Conservation (phyloP, 371 early-diverging fungal species). For the Actinomucor elegans region DNA sequence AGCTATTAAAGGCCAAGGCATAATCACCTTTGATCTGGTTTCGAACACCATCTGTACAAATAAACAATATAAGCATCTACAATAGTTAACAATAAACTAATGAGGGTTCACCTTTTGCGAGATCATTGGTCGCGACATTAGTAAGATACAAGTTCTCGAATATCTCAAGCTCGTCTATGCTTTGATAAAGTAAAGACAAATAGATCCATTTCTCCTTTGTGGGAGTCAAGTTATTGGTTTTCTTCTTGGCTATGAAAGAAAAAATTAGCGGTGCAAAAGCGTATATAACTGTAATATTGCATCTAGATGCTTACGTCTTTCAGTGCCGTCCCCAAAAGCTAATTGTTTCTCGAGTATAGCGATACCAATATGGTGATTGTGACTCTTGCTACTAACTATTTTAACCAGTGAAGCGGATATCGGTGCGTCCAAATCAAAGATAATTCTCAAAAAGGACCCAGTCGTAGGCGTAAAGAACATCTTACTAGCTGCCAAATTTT, state of each 20-base stretch:
- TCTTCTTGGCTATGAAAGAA: conserved; percentile 9
- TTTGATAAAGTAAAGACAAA: conserved; percentile 61
- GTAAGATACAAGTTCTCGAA: conserved; percentile 60
- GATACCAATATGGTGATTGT: conserved; percentile 60
- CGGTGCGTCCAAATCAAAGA: conserved; percentile 41
- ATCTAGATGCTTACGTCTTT: no score
- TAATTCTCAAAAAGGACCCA: conserved; percentile 56
- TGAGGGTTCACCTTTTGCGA: no score
- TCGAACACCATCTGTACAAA: conserved; percentile 59
- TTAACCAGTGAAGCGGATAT: conserved; percentile 38
- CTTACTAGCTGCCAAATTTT: conserved; percentile 30
- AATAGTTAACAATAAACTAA: no score
- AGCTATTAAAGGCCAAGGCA: conserved; percentile 51
- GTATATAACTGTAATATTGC: no score
- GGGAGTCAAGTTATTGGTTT: not conserved
- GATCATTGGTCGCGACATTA: conserved; percentile 46
- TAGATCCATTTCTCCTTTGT: conserved; percentile 52
- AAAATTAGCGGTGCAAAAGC: no score
- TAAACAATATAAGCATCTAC: no score
- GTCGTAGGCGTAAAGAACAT: conserved; percentile 50
- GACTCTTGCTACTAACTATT: conserved; percentile 43
- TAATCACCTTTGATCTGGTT: conserved; percentile 62
- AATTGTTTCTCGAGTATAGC: conserved; percentile 51
- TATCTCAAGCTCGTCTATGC: conserved; percentile 61
- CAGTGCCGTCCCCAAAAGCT: not conserved